Conservation (phyloP, 1,284 basidiomycete genomes). For the Cryptococcus sp. region DNA sequence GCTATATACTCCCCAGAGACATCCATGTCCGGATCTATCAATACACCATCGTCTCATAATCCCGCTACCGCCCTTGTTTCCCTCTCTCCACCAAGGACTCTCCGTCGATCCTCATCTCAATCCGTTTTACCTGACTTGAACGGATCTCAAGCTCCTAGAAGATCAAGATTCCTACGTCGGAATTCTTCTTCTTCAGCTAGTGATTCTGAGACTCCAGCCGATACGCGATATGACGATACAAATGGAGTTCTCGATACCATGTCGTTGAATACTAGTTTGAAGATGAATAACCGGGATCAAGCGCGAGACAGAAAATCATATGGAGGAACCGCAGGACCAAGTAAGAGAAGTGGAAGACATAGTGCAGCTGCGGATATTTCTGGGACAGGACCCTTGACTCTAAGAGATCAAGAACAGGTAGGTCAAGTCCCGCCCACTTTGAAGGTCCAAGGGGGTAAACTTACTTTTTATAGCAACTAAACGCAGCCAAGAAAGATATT, state of each 20-base stretch:
- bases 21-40: constrained; percentile 13
- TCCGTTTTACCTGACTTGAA: constrained; percentile 16
- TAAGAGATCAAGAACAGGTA: constrained; percentile 93
- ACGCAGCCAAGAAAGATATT: constrained; percentile 90
- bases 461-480: constrained; percentile 64
- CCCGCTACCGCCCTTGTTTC: constrained; percentile 24
- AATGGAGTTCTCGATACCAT: constrained; percentile 22
- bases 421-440: constrained; percentile 23
- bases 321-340: constrained; percentile 15
- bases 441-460: not conserved
- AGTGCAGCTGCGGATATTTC: constrained; percentile 34
- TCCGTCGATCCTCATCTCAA: constrained; percentile 31
- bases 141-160: constrained; percentile 23
- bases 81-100: constrained; percentile 33
- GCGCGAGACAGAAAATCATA: constrained; percentile 13
- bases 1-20: constrained; percentile 20
- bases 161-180: constrained; percentile 22
- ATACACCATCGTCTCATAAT: constrained; percentile 20
- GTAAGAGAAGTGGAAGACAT: constrained; percentile 40
- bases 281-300: constrained; percentile 5
- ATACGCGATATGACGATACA: constrained; percentile 19
- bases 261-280: constrained; percentile 24
- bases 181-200: constrained; percentile 11
- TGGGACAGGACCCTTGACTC: constrained; percentile 54
- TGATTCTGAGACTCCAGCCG: constrained; percentile 20